phyloP scores from a whole-genome alignment of 2,329 filamentous ascomycete genomes.

The Sporothrix schenckii region DNA sequence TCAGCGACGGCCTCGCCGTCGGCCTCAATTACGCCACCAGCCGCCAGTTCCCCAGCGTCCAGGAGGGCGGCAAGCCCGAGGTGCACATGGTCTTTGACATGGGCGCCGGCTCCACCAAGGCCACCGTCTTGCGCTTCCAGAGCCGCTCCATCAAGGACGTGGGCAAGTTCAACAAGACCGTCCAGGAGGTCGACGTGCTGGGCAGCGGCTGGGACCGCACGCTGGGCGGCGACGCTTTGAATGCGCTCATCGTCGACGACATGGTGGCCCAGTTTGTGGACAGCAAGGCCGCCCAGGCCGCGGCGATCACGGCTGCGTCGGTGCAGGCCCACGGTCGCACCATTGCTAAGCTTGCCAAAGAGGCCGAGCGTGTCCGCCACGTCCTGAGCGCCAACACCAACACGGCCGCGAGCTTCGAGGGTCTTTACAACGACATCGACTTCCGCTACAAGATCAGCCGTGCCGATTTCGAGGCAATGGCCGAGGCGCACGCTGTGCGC shows the following conservation, averaged over 20 bases:
- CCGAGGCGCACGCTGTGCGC: constrained; percentile 67
- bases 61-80: constrained; percentile 82
- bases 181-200: constrained; percentile 91
- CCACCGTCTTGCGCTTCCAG: constrained; percentile 87
- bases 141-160: constrained; percentile 86
- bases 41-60: constrained; percentile 83
- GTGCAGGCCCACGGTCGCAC: constrained; percentile 79
- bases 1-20: constrained; percentile 89
- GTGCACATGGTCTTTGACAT: constrained; percentile 95
- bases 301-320: constrained; percentile 62
- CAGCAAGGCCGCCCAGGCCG: constrained; percentile 67
- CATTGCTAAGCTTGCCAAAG: constrained; percentile 88
- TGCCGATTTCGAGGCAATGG: constrained; percentile 77
- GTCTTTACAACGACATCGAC: constrained; percentile 86
- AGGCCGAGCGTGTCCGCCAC: constrained; percentile 83
- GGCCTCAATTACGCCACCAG: constrained; percentile 93
- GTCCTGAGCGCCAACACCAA: constrained; percentile 92
- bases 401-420: constrained; percentile 79
- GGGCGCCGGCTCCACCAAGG: constrained; percentile 92
- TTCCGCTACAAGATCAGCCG: constrained; percentile 89
- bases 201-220: constrained; percentile 87
- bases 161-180: constrained; percentile 91
- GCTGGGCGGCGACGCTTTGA: constrained; percentile 87
- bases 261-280: constrained; percentile 80
- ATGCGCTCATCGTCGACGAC: constrained; percentile 83